Evolutionary conservation across 441 rosid genomes (phyloP).

Genomic region (Aleurites moluccanus): DNA sequence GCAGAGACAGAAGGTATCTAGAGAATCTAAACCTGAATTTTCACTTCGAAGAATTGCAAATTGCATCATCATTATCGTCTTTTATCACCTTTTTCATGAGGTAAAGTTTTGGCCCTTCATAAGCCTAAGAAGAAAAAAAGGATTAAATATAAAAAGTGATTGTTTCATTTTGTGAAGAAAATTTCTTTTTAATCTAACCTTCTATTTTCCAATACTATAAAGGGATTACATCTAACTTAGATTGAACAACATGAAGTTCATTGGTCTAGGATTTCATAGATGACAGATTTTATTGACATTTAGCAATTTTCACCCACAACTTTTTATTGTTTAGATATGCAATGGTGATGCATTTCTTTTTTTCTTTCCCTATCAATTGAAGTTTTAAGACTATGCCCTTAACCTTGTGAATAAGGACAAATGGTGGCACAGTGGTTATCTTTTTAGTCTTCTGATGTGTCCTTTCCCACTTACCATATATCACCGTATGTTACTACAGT

Average conservation of each 20-base stretch:
- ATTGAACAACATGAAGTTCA: not conserved
- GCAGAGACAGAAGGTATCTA: slow-evolving; percentile 62
- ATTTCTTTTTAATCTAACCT: not conserved
- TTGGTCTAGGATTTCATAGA: not conserved
- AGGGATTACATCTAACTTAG: not conserved
- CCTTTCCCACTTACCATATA: not conserved
- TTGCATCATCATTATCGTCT: not conserved
- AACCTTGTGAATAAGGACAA: not conserved
- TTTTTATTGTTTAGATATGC: not conserved
- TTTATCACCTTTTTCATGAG: not conserved
- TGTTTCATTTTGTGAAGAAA: not conserved
- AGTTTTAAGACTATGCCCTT: not conserved
- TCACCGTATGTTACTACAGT: not conserved
- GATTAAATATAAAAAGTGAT: not conserved
- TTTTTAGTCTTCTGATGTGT: not conserved
- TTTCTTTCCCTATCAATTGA: not conserved
- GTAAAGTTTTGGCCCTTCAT: slow-evolving; percentile 4
- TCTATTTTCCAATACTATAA: not conserved
- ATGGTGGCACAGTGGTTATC: not conserved
- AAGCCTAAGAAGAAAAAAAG: not conserved
- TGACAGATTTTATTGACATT: not conserved
- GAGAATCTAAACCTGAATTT: not conserved
- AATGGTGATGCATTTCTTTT: not conserved
- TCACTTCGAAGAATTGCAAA: slow-evolving; percentile 11
- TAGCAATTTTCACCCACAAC: not conserved